A percentile compares a stretch with the other conserved stretches of the same genome.
Conservation (phyloP, 73 alveolate species). For the Durusdinium trenchii region DNA sequence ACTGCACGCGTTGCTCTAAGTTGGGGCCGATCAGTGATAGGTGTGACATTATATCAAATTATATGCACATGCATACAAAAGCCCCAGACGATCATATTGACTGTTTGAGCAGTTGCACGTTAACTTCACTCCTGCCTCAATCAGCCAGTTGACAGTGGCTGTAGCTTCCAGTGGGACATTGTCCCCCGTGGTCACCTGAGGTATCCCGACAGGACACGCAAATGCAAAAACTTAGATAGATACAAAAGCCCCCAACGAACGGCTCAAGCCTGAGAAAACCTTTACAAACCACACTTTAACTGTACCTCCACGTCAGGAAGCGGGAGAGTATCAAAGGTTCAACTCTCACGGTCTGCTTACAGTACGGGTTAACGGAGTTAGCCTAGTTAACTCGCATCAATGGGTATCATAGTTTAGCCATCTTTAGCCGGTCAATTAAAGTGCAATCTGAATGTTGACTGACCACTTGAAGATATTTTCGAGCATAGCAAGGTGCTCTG, state of each 20-base stretch:
- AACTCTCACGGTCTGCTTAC: not conserved
- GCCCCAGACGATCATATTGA: not conserved
- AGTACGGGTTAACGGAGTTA: too few relatives aligned
- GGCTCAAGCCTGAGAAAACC: not conserved
- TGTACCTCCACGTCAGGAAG: not conserved
- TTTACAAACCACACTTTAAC: too few relatives aligned
- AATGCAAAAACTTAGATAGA: not conserved
- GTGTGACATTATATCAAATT: not conserved
- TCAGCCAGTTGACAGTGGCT: constrained; percentile 68
- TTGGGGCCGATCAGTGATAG: too few relatives aligned
- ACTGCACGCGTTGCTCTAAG: too few relatives aligned
- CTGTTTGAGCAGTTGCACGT: not conserved
- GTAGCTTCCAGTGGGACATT: constrained; percentile 86
- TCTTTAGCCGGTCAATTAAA: too few relatives aligned
- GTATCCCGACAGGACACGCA: not conserved
- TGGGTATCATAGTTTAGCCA: too few relatives aligned
- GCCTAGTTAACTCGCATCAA: too few relatives aligned
- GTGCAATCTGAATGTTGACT: too few relatives aligned
- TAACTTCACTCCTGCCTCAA: constrained; percentile 5
- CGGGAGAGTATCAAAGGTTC: not conserved
- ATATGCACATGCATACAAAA: not conserved
- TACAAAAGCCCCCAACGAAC: not conserved
- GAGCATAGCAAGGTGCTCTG: too few relatives aligned
- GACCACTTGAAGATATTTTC: too few relatives aligned
- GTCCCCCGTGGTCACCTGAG: constrained; percentile 73